Conservation (phyloP, 768 basidiomycete genomes). For the Collybia sordida region DNA sequence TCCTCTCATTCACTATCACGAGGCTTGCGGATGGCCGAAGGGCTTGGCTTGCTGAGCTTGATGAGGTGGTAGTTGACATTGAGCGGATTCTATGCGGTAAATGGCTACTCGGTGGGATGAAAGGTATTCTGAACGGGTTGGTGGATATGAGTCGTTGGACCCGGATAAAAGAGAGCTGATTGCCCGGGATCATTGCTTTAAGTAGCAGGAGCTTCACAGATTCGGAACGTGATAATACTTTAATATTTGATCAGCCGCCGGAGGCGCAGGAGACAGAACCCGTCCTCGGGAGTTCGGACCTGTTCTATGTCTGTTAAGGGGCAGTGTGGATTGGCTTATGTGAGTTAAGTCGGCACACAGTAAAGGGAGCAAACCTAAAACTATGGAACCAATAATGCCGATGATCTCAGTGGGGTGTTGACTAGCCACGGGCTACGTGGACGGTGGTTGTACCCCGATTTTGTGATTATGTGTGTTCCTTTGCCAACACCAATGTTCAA, state of each 20-base stretch:
- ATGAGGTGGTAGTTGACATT: neutral
- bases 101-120: neutral
- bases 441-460: too few relatives aligned
- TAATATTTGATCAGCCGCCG: too few relatives aligned
- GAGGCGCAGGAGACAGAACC: too few relatives aligned
- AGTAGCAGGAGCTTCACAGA: too few relatives aligned
- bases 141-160: too few relatives aligned
- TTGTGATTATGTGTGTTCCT: too few relatives aligned
- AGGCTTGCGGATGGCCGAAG: slow-evolving; percentile 70
- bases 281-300: neutral
- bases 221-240: too few relatives aligned
- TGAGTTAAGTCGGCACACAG: neutral
- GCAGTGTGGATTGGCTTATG: slow-evolving; percentile 3
- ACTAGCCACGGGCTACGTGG: too few relatives aligned
- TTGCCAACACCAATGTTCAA: too few relatives aligned
- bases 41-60: slow-evolving; percentile 3
- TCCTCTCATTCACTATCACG: slow-evolving; percentile 60
- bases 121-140: neutral
- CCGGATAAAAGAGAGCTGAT: too few relatives aligned
- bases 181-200: too few relatives aligned
- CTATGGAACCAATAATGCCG: neutral
- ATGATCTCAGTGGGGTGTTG: too few relatives aligned
- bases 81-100: neutral
- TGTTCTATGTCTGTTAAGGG: neutral
- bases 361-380: neutral